Conservation (phyloP, 352 stramenopile genomes). For the Pythium grandisporangium region DNA sequence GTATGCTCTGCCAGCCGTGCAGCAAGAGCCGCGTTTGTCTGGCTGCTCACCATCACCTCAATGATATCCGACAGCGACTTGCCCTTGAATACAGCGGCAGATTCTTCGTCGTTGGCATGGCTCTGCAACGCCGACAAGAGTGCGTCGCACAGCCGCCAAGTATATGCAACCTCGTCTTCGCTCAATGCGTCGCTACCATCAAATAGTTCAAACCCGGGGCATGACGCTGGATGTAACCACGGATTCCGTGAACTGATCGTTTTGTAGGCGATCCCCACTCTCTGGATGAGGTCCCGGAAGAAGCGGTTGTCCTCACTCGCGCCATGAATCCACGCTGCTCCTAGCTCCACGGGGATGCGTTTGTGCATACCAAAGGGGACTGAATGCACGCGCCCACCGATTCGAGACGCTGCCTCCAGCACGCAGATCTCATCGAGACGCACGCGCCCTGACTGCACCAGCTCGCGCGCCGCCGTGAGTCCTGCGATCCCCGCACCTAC, state of each 20-base stretch:
- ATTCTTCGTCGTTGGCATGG: conserved; percentile 11
- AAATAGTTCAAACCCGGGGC: conserved; percentile 35
- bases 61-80: conserved; percentile 27
- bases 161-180: conserved; percentile 19
- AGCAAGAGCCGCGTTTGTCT: no score
- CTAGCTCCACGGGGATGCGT: conserved; percentile 36
- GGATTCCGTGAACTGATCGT: conserved; percentile 41
- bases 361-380: conserved; percentile 31
- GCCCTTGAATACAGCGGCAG: conserved; percentile 2
- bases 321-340: conserved; percentile 54
- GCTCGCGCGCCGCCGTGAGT: conserved; percentile 27
- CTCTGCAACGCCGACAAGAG: conserved; percentile 33
- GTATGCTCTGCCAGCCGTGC: not conserved
- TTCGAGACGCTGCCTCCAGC: conserved; percentile 34
- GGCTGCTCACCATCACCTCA: no score
- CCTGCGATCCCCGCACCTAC: conserved; percentile 39
- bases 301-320: conserved; percentile 24
- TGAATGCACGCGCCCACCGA: conserved; percentile 43
- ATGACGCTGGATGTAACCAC: conserved; percentile 42
- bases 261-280: conserved; percentile 35
- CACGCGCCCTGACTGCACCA: conserved; percentile 26
- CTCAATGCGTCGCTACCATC: conserved; percentile 15
- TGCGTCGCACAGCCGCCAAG: conserved; percentile 33
- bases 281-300: conserved; percentile 19
- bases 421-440: conserved; percentile 20